A percentile compares a stretch with the other conserved stretches of the same genome.
Evolutionary conservation across 1,139 yeast genomes (phyloP).

Genomic region (Magnusiomyces tetraspermus): DNA sequence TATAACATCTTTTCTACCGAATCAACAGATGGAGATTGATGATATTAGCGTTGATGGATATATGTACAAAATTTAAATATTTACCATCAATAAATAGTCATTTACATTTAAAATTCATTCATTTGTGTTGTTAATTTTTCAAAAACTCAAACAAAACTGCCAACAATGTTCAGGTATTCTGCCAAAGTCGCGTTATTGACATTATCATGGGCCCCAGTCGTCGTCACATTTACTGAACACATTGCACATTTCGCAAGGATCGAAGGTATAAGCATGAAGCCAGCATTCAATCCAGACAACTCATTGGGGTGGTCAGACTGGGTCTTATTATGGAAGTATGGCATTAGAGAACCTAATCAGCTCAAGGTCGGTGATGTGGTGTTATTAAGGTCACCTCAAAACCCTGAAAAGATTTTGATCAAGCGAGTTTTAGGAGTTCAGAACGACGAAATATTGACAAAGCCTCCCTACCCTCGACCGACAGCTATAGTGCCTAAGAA

Average conservation of each 20-base stretch:
- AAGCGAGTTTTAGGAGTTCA: constrained; percentile 69
- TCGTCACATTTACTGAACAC: constrained; percentile 59
- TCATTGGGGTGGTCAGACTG: constrained; percentile 45
- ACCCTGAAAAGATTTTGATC: constrained; percentile 64
- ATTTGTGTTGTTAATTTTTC: too few relatives aligned
- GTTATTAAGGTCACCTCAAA: constrained; percentile 64
- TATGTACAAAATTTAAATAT: too few relatives aligned
- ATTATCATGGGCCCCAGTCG: constrained; percentile 68
- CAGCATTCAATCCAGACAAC: constrained; percentile 70
- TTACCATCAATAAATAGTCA: too few relatives aligned
- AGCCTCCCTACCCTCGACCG: constrained; percentile 56
- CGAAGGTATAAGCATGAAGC: constrained; percentile 84
- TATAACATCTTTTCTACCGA: too few relatives aligned
- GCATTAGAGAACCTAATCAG: constrained; percentile 40
- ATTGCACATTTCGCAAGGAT: constrained; percentile 65
- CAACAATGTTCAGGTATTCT: constrained; percentile 10
- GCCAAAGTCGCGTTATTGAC: constrained; percentile 17
- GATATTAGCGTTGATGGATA: too few relatives aligned
- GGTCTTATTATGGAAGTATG: constrained; percentile 61
- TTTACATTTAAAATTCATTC: too few relatives aligned
- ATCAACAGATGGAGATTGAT: too few relatives aligned
- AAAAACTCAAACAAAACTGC: background rate
- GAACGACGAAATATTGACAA: constrained; percentile 57
- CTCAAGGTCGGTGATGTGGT: constrained; percentile 62
- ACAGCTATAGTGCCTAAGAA: constrained; percentile 58